Evolutionary conservation across 2,329 filamentous ascomycete genomes (phyloP).

Genomic region (Hymenoscyphus scutula): DNA sequence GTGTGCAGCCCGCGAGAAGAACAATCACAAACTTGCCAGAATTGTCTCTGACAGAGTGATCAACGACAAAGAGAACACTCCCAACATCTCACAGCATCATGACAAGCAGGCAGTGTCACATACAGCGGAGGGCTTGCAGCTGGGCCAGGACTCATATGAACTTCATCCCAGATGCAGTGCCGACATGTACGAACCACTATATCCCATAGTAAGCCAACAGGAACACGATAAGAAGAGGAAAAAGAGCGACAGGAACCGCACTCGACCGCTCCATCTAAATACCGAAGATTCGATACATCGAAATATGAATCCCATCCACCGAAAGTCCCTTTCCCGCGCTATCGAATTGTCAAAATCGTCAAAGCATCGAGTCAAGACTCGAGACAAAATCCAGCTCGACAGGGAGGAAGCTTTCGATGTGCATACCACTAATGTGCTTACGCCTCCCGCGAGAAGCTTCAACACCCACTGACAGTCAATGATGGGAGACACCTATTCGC

Average conservation of each 20-base stretch:
- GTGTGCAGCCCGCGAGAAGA: background rate
- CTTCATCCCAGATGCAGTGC: constrained; percentile 1
- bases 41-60: background rate
- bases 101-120: background rate
- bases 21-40: background rate
- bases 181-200: constrained; percentile 2
- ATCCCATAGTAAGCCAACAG: background rate
- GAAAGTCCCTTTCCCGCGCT: background rate
- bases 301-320: background rate
- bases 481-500: background rate
- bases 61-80: background rate
- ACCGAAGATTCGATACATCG: background rate
- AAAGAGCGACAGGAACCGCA: background rate
- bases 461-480: background rate
- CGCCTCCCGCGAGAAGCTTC: constrained; percentile 1
- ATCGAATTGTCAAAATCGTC: background rate
- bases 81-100: background rate
- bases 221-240: background rate
- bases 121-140: background rate
- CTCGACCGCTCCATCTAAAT: background rate
- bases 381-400: constrained; percentile 10
- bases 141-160: background rate
- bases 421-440: constrained; percentile 11
- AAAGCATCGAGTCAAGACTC: background rate
- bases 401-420: constrained; percentile 6